Evolutionary conservation across 2,329 filamentous ascomycete genomes (phyloP), one percentile per base, ranked within the genome.

Genomic region (Aureobasidium sp.): DNA sequence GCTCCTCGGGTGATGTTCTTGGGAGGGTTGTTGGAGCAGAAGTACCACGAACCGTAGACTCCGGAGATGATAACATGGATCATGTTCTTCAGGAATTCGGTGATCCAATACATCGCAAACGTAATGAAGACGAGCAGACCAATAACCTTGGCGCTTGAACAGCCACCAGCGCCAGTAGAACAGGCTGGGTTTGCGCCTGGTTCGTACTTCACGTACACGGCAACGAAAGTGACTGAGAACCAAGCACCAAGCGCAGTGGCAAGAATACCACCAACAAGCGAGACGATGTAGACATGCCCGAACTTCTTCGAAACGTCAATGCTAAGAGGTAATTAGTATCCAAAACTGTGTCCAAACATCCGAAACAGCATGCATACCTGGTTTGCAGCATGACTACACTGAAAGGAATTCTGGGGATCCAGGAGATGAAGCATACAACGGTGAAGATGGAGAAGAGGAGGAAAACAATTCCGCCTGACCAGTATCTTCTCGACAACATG

Each of bases 41-140:
- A 97, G 77, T 96, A 97, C 93, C 93, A 97, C 0, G 88, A 88
- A 1, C 91, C 92, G 68, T 96, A 97, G 0, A 96, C 86, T 0
- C 93, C 92, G 0, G 91, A 89, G 63, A 96, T 88, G 29, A 86
- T 91, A 2, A 88, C 88, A 72, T 97, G 91, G 50, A 96, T 90
- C 0, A 90, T 91, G 75, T 96, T 96, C 78, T 97, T 97, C 68
- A 97, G 78, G 82, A 89, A 93, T 73, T 97, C 93, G 1, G 89
- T 88, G 66, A 96, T 86, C 93, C 93, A 97, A 76, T 95, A 97
- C 75, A 87, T 90, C 59, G 91, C 87, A 69, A 97, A 97, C 0
- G 91, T 96, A 67, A 91, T 83, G 72, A 95, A 97, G 21, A 88
- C 89, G 5, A 96, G 78, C 34, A 97, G 76, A 0, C 92, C 92